phyloP scores from a whole-genome alignment of 352 stramenopile species.

The Globisporangium ultimum region DNA sequence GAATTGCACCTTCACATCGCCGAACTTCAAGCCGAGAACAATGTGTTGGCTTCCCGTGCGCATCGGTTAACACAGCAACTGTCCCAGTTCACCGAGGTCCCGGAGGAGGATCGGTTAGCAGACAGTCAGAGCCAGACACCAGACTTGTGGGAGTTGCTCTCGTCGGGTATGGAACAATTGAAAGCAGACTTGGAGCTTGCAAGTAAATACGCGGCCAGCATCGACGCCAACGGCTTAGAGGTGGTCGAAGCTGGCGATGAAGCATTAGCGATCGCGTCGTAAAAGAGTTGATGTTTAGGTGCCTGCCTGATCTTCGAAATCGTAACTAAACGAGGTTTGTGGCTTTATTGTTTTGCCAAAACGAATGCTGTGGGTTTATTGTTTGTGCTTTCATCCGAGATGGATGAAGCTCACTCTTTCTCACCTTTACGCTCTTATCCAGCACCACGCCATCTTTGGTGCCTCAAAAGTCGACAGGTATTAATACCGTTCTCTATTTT shows the following conservation, averaged over 20 bases:
- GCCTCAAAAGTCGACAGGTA: background rate
- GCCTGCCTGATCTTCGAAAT: background rate
- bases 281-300: background rate
- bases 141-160: conserved; percentile 83
- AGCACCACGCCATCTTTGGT: background rate
- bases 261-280: conserved; percentile 50
- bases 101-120: conserved; percentile 59
- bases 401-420: no score
- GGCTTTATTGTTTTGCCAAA: background rate
- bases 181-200: conserved; percentile 85
- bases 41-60: conserved; percentile 72
- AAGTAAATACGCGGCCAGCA: conserved; percentile 84
- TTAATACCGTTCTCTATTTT: background rate
- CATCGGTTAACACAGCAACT: conserved; percentile 79
- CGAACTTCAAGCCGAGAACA: conserved; percentile 83
- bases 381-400: background rate
- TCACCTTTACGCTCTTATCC: background rate
- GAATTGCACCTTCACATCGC: conserved; percentile 68
- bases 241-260: conserved; percentile 39
- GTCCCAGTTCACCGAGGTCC: conserved; percentile 80
- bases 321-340: conserved; percentile 9
- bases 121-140: conserved; percentile 53
- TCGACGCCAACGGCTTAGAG: conserved; percentile 46
- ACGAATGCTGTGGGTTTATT: background rate
- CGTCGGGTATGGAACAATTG: conserved; percentile 86